These are phyloP conservation scores for Globisporangium nodosum DNA, from an alignment of 352 stramenopile species.

Conservation along the genomic window DNA sequence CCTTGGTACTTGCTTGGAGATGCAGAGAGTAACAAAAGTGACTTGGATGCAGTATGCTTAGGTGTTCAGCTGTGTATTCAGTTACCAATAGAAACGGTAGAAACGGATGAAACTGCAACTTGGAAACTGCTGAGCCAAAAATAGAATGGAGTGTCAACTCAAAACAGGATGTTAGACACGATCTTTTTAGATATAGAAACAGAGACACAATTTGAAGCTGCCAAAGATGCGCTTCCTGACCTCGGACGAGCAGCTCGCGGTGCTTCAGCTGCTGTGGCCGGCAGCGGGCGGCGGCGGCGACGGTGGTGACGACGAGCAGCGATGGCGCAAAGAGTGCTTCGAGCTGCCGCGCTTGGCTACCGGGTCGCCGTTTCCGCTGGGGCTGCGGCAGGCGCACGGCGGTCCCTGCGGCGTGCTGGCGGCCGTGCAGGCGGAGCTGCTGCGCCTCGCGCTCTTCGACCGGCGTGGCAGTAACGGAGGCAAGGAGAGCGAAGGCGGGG, in stretches of 20 bases:
- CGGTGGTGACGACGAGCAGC: constrained; percentile 23
- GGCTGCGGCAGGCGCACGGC: constrained; percentile 66
- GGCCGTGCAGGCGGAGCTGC: constrained; percentile 65
- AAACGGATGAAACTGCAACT: neutral
- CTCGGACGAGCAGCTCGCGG: constrained; percentile 2
- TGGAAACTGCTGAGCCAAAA: neutral
- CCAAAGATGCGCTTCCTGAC: constrained; percentile 3
- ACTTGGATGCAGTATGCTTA: neutral
- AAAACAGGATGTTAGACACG: neutral
- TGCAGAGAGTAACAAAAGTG: no score
- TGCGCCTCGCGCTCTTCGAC: constrained; percentile 51
- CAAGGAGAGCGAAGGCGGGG: no score
- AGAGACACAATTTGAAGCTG: neutral
- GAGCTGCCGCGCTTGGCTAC: constrained; percentile 23
- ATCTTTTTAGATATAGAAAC: neutral
- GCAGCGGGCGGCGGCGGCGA: constrained; percentile 2
- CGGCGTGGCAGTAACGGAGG: neutral
- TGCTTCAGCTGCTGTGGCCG: constrained; percentile 39
- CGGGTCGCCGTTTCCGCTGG: constrained; percentile 34
- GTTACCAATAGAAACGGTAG: no score
- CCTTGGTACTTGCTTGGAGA: neutral
- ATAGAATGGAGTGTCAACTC: neutral
- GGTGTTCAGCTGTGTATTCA: neutral
- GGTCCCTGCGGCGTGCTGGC: constrained; percentile 81
- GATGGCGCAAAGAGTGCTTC: constrained; percentile 60